Evolutionary conservation across 177 flowering plant species (phyloP).

Genomic region (Vitis hybrid): DNA sequence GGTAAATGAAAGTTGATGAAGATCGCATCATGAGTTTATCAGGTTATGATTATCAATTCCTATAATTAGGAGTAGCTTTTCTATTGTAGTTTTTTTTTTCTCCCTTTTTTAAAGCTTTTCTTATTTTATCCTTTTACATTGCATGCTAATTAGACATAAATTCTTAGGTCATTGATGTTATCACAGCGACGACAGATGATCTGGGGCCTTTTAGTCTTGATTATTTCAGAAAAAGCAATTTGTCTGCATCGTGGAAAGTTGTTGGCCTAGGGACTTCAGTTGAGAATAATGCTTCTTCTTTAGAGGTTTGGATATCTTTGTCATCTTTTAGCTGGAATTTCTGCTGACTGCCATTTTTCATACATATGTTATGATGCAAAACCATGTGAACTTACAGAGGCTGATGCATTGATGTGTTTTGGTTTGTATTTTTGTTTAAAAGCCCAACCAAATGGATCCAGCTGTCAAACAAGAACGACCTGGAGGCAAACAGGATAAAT

Average conservation of each 20-base stretch:
- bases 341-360: neutral
- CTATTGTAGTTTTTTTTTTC: neutral
- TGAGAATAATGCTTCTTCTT: constrained; percentile 24
- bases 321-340: constrained; percentile 1
- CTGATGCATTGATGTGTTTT: constrained; percentile 15
- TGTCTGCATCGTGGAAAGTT: constrained; percentile 75
- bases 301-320: constrained; percentile 40
- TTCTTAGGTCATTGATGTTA: constrained; percentile 65
- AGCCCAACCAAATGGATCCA: constrained; percentile 34
- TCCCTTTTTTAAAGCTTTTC: too few species aligned
- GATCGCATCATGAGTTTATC: neutral
- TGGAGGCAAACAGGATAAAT: constrained; percentile 20
- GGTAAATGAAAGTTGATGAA: constrained; percentile 37
- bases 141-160: constrained; percentile 3
- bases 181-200: constrained; percentile 55
- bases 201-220: constrained; percentile 79
- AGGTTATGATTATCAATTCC: neutral
- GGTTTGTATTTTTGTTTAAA: constrained; percentile 18
- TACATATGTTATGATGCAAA: neutral
- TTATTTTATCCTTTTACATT: neutral
- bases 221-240: constrained; percentile 44
- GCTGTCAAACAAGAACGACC: constrained; percentile 26
- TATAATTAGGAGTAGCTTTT: neutral
- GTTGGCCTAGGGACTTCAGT: constrained; percentile 38
- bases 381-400: constrained; percentile 6